Evolutionary conservation across 2,329 filamentous ascomycete species (phyloP).

Genomic region (Juglanconis oblonga): DNA sequence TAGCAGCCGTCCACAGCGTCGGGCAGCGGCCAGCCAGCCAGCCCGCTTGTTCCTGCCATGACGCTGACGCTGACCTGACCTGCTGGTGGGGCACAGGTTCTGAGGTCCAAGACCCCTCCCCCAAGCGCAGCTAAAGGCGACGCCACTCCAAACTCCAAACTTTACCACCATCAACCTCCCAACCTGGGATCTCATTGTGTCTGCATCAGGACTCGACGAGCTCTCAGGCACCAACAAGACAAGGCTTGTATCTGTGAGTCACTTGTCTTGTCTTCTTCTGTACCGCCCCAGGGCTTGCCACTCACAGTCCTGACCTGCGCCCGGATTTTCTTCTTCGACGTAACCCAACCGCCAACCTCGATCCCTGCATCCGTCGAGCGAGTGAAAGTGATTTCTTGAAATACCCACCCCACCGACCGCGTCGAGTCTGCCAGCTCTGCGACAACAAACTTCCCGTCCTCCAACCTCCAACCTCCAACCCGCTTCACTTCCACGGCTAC

Average conservation of each 20-base stretch:
- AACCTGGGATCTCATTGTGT: not conserved
- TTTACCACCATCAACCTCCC: not conserved
- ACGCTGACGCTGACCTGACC: not conserved
- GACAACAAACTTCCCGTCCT: not conserved
- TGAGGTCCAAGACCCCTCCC: not conserved
- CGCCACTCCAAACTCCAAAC: not conserved
- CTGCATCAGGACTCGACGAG: not conserved
- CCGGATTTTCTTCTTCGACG: not conserved
- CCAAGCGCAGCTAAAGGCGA: not conserved
- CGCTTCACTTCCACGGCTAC: not conserved
- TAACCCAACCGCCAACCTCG: not conserved
- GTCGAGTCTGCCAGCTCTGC: slow-evolving; percentile 3
- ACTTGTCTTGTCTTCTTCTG: not conserved
- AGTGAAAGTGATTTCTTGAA: slow-evolving; percentile 10
- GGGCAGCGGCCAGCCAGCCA: not conserved
- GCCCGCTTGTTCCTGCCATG: not conserved
- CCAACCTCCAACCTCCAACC: not conserved
- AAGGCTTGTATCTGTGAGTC: not conserved
- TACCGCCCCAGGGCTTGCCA: not conserved
- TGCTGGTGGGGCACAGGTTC: slow-evolving; percentile 38
- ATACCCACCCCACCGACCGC: slow-evolving; percentile 24
- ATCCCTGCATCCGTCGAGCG: slow-evolving; percentile 10
- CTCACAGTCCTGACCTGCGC: not conserved
- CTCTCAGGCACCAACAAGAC: not conserved
- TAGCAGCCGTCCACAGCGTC: not conserved